phyloP scores from a whole-genome alignment of 179 eudicot species.

The Carnegiea gigantea region DNA sequence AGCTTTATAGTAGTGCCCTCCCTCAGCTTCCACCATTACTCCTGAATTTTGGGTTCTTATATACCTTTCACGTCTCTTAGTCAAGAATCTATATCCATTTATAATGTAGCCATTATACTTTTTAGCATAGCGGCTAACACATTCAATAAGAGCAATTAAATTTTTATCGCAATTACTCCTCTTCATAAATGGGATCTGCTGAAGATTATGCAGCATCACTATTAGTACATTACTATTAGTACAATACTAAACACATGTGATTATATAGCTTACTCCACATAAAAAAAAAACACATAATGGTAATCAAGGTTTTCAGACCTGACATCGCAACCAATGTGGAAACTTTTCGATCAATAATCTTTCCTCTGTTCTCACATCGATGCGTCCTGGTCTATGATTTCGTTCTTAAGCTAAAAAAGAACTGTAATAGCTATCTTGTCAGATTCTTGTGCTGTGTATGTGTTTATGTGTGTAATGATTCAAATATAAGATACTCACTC shows the following conservation, averaged over 20 bases:
- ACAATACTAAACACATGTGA: background rate
- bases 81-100: background rate
- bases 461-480: background rate
- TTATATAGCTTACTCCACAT: too few species aligned
- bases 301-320: background rate
- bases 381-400: background rate
- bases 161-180: background rate
- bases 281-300: too few species aligned
- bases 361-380: background rate
- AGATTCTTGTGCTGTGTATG: too few species aligned
- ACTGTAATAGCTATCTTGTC: background rate
- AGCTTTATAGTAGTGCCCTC: background rate
- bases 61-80: background rate
- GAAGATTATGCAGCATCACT: background rate
- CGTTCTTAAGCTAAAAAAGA: background rate
- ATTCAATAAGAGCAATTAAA: background rate
- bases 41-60: background rate
- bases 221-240: too few species aligned
- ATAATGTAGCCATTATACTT: background rate
- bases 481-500: background rate
- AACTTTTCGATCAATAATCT: background rate
- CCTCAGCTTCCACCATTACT: background rate
- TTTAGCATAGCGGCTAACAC: background rate
- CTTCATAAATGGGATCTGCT: background rate
- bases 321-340: background rate